phyloP scores from a whole-genome alignment of 805 yeast genomes.

The Kazachstania bromeliacearum region DNA sequence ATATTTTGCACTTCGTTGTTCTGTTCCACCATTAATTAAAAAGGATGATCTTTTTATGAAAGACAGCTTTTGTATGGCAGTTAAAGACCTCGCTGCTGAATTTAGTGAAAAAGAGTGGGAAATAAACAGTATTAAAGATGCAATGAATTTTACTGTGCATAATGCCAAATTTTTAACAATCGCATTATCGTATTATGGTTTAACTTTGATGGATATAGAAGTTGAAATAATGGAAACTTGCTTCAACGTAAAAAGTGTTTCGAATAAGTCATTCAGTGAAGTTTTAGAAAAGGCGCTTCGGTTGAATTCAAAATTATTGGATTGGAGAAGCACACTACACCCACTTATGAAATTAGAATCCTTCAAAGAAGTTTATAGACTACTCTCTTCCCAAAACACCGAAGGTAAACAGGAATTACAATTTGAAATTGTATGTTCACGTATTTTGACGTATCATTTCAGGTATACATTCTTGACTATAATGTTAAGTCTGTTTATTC shows the following conservation, averaged over 20 bases:
- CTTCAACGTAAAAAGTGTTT: constrained; percentile 6
- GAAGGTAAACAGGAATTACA: constrained; percentile 4
- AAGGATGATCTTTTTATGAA: constrained; percentile 4
- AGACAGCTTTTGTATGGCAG: constrained; percentile 6
- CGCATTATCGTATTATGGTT: constrained; percentile 8
- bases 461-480: constrained; percentile 7
- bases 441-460: constrained; percentile 8
- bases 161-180: constrained; percentile 3
- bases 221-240: constrained; percentile 5
- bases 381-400: constrained; percentile 4
- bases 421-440: constrained; percentile 7
- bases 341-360: constrained; percentile 8
- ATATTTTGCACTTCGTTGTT: constrained; percentile 7
- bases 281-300: constrained; percentile 7
- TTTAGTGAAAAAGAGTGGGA: background rate
- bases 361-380: constrained; percentile 7
- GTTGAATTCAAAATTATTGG: constrained; percentile 4
- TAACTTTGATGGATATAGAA: constrained; percentile 7
- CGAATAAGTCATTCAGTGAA: constrained; percentile 8
- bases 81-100: background rate
- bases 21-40: constrained; percentile 10
- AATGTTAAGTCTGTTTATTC: constrained; percentile 8
- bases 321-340: constrained; percentile 10
- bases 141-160: constrained; percentile 5
- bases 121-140: constrained; percentile 3